Evolutionary conservation across 2,329 filamentous ascomycete species (phyloP), one percentile per base, ranked within the genome.

Genomic region (Shiraia sp.): DNA sequence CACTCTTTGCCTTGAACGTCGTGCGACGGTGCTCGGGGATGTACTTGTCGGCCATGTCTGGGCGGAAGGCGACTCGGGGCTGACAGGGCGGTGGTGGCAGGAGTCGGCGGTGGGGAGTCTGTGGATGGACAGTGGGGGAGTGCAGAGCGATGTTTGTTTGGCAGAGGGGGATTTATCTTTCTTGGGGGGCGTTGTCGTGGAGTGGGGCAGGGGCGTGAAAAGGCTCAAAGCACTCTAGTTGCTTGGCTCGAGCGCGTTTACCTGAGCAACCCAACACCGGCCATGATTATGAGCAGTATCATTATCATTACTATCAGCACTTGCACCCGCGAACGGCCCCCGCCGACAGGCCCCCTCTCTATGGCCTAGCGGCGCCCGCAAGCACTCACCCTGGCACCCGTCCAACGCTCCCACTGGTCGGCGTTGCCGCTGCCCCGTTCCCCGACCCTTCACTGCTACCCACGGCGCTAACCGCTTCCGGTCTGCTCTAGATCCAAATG

Each of bases 1-100:
- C 90, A 76, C 89, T 92, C 83, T 96, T 96, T 41, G 93, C 93
- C 87, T 99, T 99, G 86, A 96, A 99, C 79, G 96, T 91, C 57
- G 90, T 96, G 71, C 93, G 91, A 74, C 93, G 90, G 80, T 99
- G 93, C 79, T 99, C 93, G 73, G 93, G 93, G 69, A 99, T 99
- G 79, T 96, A 99, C 68, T 93, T 89, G 74, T 99, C 93, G 74
- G 93, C 88, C 93, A 99, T 99, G 77, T 64, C 85, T 64, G 55
- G 68, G 58, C 54, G 53, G 49, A 22, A 22, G 19, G 19, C 19
- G 19, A 22, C 19, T 22, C 52, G 39, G 45, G 46, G 44, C 55
- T 45, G 55, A 36, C 47, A 29, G 33, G 37, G 50, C 27, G 45
- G 44, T 40, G 48, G 19, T 22, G 8, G 8, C 4, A 22, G 19